phyloP scores from a whole-genome alignment of 345 rosid genomes.

The Chamaenerion angustifolium region DNA sequence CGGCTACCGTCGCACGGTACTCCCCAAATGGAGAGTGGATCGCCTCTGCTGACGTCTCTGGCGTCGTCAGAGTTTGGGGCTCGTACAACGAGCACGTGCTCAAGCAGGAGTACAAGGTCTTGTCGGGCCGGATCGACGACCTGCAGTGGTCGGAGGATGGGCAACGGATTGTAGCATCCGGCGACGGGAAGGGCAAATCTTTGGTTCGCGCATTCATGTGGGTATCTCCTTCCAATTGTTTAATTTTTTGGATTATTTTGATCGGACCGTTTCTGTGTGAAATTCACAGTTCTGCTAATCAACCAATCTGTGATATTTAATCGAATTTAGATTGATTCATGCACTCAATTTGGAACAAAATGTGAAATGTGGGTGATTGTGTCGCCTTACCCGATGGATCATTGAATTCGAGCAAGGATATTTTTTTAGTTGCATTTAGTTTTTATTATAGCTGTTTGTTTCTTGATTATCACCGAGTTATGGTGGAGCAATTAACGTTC shows the following conservation, averaged over 20 bases:
- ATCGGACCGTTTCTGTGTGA: too few relatives aligned
- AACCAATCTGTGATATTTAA: too few relatives aligned
- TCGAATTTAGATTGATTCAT: too few relatives aligned
- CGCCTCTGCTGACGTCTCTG: constrained; percentile 88
- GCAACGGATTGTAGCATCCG: constrained; percentile 77
- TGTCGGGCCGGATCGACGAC: constrained; percentile 96
- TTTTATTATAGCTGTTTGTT: too few relatives aligned
- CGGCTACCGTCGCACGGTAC: constrained; percentile 84
- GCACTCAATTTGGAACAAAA: too few relatives aligned
- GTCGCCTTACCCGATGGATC: background rate
- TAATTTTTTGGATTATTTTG: too few relatives aligned
- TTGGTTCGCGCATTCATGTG: constrained; percentile 95
- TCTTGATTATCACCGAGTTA: too few relatives aligned
- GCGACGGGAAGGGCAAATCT: constrained; percentile 95
- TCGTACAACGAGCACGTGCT: constrained; percentile 59
- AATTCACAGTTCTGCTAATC: too few relatives aligned
- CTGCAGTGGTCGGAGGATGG: constrained; percentile 98
- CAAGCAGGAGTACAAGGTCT: constrained; percentile 84
- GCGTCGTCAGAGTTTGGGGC: constrained; percentile 96
- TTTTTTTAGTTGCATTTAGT: too few relatives aligned
- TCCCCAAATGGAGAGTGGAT: constrained; percentile 99
- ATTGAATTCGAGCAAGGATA: background rate
- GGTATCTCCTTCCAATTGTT: constrained; percentile 11
- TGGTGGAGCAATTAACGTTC: too few relatives aligned
- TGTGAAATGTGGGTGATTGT: too few relatives aligned